Evolutionary conservation across 2,329 filamentous ascomycete genomes (phyloP).

Genomic region (Neofusicoccum kwambonambiense): DNA sequence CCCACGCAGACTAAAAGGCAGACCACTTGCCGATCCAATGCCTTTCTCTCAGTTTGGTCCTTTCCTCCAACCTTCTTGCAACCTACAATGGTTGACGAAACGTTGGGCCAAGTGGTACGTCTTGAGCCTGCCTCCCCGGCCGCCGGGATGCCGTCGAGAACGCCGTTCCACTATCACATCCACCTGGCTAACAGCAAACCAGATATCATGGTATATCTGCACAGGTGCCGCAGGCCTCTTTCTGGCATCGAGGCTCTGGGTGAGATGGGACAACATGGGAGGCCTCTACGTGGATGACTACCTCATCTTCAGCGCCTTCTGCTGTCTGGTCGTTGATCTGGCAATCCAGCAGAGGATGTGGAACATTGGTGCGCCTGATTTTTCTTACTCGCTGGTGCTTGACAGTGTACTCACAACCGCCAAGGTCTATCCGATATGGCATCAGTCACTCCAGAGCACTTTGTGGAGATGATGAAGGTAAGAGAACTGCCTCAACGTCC

Average conservation of each 20-base stretch:
- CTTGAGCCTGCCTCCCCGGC: conserved; percentile 20
- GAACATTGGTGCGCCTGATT: conserved; percentile 26
- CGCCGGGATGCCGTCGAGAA: background rate
- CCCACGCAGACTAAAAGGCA: conserved; percentile 16
- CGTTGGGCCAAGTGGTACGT: conserved; percentile 28
- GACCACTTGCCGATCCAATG: conserved; percentile 5
- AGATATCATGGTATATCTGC: conserved; percentile 38
- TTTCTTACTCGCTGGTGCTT: background rate
- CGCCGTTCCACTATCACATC: too few species aligned
- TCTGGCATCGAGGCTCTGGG: conserved; percentile 29
- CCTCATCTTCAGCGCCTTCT: conserved; percentile 30
- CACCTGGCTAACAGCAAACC: background rate
- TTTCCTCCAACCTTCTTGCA: conserved; percentile 9
- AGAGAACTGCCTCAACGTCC: background rate
- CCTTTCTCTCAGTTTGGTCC: conserved; percentile 1
- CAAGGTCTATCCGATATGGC: conserved; percentile 23
- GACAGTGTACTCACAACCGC: background rate
- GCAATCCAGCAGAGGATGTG: conserved; percentile 37
- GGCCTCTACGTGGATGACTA: conserved; percentile 32
- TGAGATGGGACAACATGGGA: conserved; percentile 30
- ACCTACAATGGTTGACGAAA: conserved; percentile 19
- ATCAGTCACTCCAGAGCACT: conserved; percentile 21
- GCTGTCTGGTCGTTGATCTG: conserved; percentile 34
- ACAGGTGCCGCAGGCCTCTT: conserved; percentile 31
- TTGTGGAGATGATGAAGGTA: conserved; percentile 27